Conservation (phyloP, 2,329 filamentous ascomycete species). For the Pseudonectria foliicola region DNA sequence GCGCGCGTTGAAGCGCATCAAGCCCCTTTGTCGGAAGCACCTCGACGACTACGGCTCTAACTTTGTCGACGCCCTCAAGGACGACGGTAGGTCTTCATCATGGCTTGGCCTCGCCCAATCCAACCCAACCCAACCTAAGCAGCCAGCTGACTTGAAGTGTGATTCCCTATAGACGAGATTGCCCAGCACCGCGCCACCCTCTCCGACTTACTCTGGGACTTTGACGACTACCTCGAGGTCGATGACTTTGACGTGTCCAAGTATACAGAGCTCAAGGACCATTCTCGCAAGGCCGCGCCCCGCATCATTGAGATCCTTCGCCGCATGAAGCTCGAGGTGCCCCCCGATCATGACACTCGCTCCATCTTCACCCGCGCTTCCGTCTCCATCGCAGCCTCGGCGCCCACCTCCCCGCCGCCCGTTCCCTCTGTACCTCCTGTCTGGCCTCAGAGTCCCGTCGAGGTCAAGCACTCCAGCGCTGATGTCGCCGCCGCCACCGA, state of each 20-base stretch:
- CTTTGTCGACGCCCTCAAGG: constrained; percentile 46
- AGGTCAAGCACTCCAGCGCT: constrained; percentile 6
- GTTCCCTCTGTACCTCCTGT: constrained; percentile 14
- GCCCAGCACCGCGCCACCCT: constrained; percentile 40
- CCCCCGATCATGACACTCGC: constrained; percentile 18
- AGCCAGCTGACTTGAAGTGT: constrained; percentile 7
- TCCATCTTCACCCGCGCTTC: constrained; percentile 22
- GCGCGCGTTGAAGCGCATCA: constrained; percentile 41
- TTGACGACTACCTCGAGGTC: constrained; percentile 46
- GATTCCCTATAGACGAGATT: constrained; percentile 37
- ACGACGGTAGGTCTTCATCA: constrained; percentile 38
- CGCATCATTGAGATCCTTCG: constrained; percentile 44
- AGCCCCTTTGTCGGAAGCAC: constrained; percentile 43
- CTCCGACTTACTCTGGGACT: constrained; percentile 47
- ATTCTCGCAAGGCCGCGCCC: constrained; percentile 41
- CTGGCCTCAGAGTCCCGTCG: constrained; percentile 12
- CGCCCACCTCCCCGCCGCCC: constrained; percentile 20
- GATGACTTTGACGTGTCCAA: constrained; percentile 45
- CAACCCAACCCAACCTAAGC: background rate
- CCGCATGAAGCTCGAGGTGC: constrained; percentile 44
- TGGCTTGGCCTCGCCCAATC: background rate
- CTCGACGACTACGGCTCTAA: constrained; percentile 41
- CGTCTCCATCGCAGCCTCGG: constrained; percentile 14
- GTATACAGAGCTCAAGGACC: constrained; percentile 40
- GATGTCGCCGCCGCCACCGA: constrained; percentile 17